phyloP scores from a whole-genome alignment of 257 asterid species.

The Solanum pinnatisectum region DNA sequence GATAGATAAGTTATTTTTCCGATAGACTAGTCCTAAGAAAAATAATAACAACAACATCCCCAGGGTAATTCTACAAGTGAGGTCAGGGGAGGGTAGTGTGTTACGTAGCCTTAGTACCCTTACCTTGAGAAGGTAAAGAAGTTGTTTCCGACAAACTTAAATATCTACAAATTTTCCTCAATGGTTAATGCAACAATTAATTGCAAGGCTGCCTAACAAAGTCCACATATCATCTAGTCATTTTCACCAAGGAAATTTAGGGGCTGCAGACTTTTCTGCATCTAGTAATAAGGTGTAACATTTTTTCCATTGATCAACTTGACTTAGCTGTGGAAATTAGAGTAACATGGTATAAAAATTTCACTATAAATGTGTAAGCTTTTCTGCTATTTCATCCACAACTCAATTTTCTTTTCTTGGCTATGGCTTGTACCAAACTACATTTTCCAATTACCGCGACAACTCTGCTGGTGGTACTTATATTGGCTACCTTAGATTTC shows the following conservation, averaged over 20 bases:
- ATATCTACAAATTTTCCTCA: background rate
- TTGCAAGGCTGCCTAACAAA: background rate
- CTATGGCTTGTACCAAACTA: background rate
- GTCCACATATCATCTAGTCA: background rate
- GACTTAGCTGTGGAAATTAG: background rate
- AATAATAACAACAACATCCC: background rate
- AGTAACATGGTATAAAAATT: background rate
- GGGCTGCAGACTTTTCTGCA: background rate
- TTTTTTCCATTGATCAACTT: background rate
- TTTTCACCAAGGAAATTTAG: background rate
- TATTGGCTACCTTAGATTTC: background rate
- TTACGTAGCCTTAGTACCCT: background rate
- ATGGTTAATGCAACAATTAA: background rate
- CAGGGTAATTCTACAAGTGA: background rate
- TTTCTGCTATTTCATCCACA: background rate
- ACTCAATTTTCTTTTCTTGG: background rate
- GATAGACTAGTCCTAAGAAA: background rate
- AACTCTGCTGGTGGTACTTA: background rate
- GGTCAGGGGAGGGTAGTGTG: background rate
- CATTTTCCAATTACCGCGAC: background rate
- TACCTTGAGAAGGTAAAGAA: background rate
- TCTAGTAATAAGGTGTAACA: background rate
- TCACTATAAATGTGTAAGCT: background rate
- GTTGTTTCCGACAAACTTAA: fast-evolving
- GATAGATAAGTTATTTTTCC: background rate